phyloP scores from a whole-genome alignment of 306 rosid genomes.

The Prosopis cineraria region DNA sequence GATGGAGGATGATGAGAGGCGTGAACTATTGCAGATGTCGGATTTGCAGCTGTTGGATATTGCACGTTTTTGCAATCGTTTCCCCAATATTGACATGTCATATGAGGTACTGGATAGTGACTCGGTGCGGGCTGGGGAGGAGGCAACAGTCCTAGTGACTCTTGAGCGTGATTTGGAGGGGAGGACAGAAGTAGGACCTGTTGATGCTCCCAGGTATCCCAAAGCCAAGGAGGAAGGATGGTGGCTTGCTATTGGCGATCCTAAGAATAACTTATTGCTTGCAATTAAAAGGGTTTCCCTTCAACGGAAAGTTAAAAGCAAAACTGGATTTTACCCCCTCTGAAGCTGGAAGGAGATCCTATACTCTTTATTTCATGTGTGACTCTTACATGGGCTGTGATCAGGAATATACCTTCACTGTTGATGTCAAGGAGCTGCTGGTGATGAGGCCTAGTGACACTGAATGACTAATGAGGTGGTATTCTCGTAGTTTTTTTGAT shows the following conservation, averaged over 20 bases:
- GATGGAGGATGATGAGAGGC: conserved; percentile 90
- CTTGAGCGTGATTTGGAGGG: conserved; percentile 85
- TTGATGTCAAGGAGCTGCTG: conserved; percentile 63
- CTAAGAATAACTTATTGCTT: conserved; percentile 66
- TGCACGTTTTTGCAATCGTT: conserved; percentile 80
- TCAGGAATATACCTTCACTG: conserved; percentile 72
- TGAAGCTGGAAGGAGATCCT: conserved; percentile 73
- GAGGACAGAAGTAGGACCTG: conserved; percentile 66
- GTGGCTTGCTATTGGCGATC: conserved; percentile 96
- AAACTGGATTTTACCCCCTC: conserved; percentile 79
- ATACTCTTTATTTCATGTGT: conserved; percentile 85
- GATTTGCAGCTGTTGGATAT: conserved; percentile 73
- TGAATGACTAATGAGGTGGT: conserved; percentile 39
- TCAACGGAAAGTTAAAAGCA: conserved; percentile 72
- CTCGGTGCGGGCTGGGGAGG: conserved; percentile 61
- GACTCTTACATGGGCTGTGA: conserved; percentile 96
- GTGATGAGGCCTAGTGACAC: conserved; percentile 48
- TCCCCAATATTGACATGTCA: conserved; percentile 79
- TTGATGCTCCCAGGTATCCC: conserved; percentile 78
- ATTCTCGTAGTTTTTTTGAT: not conserved
- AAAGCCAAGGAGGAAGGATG: conserved; percentile 93
- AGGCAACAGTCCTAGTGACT: conserved; percentile 62
- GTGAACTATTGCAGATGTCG: conserved; percentile 74
- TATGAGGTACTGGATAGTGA: conserved; percentile 71
- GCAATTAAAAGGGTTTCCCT: conserved; percentile 81